phyloP scores from a whole-genome alignment of 2,329 filamentous ascomycete genomes.

The Aspergillus floridensis region DNA sequence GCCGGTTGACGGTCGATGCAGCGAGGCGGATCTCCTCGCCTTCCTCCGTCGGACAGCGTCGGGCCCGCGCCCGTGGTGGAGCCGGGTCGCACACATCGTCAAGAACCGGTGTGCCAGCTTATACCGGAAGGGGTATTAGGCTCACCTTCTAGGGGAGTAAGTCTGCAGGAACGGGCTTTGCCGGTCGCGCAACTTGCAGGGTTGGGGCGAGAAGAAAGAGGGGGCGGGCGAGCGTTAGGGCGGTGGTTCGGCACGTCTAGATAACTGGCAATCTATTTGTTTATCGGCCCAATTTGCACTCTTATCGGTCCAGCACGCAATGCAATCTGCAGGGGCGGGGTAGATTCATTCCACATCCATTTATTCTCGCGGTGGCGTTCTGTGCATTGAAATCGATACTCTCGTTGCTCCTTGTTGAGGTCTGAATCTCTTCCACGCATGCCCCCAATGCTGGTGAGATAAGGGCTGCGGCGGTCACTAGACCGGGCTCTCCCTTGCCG shows the following conservation, averaged over 20 bases:
- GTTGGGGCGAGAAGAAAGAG: background rate
- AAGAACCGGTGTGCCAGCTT: background rate
- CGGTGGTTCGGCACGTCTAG: background rate
- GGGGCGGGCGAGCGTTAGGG: background rate
- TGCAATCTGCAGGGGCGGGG: background rate
- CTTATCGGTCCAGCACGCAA: background rate
- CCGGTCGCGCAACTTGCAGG: background rate
- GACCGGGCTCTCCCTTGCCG: too few relatives aligned
- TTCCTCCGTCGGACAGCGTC: background rate
- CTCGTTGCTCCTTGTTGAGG: background rate
- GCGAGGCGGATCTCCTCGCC: background rate
- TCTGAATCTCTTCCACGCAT: too few relatives aligned
- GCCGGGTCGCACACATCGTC: background rate
- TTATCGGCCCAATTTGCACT: background rate
- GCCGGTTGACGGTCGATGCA: background rate
- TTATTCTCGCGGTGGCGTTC: background rate
- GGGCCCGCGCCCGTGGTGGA: background rate
- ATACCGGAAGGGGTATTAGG: background rate
- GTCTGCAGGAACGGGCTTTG: background rate
- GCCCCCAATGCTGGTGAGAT: too few relatives aligned
- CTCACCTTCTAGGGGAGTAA: background rate
- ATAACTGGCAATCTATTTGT: background rate
- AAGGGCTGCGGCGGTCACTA: too few relatives aligned
- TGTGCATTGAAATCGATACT: background rate
- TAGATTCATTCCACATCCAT: background rate